Evolutionary conservation across 2,329 filamentous ascomycete species (phyloP).

Genomic region (Cordyceps militaris): DNA sequence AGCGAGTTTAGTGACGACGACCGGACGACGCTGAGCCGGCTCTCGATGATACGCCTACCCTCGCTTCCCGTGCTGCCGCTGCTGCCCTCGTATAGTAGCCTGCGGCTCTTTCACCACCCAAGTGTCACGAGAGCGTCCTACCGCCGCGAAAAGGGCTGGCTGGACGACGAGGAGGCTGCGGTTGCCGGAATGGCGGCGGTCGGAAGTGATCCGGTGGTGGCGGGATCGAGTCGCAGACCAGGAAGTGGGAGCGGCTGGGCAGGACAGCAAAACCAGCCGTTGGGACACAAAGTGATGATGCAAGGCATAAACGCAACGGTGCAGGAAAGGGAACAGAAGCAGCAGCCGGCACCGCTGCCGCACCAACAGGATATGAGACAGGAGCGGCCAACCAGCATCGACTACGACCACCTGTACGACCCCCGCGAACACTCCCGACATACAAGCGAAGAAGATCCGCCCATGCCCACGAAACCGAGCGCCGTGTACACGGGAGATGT

Average conservation of each 20-base stretch:
- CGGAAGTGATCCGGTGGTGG: background rate
- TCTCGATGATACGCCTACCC: constrained; percentile 23
- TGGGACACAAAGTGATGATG: background rate
- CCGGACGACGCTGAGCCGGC: constrained; percentile 19
- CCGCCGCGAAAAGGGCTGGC: constrained; percentile 33
- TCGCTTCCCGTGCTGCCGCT: constrained; percentile 25
- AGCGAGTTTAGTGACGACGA: background rate
- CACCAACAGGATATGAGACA: background rate
- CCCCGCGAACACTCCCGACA: background rate
- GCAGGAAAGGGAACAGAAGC: constrained; percentile 11
- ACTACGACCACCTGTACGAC: background rate
- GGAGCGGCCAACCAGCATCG: background rate
- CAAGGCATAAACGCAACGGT: background rate
- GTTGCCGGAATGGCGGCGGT: constrained; percentile 15
- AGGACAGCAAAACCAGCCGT: constrained; percentile 20
- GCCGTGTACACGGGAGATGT: background rate
- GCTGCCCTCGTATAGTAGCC: constrained; percentile 26
- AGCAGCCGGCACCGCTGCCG: constrained; percentile 13
- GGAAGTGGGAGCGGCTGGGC: constrained; percentile 22
- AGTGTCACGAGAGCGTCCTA: constrained; percentile 19
- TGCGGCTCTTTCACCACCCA: constrained; percentile 20
- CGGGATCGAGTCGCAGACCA: constrained; percentile 16
- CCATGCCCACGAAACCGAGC: background rate
- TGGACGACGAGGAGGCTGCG: constrained; percentile 45
- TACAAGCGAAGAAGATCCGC: background rate